Percentiles rank a stretch among this genome's conserved stretches.
Conservation (phyloP, 176 grass and related monocot genomes). For the Lolium multiflorum region DNA sequence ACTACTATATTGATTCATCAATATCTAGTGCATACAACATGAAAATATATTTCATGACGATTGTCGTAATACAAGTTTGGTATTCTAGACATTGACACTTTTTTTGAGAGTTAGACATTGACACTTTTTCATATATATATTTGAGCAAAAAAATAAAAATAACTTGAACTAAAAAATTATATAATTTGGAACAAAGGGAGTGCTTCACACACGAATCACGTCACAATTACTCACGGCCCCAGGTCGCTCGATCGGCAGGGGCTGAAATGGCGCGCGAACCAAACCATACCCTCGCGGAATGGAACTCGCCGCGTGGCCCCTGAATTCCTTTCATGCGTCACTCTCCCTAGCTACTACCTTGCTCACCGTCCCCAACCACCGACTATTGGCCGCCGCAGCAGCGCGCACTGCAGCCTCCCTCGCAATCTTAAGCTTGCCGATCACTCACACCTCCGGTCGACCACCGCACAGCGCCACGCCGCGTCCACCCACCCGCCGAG, state of each 20-base stretch:
- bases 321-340: constrained; percentile 30
- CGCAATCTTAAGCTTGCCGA: constrained; percentile 27
- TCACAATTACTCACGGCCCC: not conserved
- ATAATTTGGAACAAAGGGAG: too few relatives aligned
- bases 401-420: not conserved
- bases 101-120: too few relatives aligned
- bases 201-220: not conserved
- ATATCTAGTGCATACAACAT: too few relatives aligned
- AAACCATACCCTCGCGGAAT: not conserved
- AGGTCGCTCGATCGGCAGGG: not conserved
- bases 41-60: too few relatives aligned
- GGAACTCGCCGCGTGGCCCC: constrained; percentile 30
- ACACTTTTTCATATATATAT: too few relatives aligned
- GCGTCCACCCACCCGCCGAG: not conserved
- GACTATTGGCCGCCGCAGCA: constrained; percentile 24
- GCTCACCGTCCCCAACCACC: constrained; percentile 47
- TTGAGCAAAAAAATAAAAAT: too few relatives aligned
- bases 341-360: constrained; percentile 23
- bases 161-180: too few relatives aligned
- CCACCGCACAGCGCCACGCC: not conserved
- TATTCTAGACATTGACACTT: too few relatives aligned
- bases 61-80: too few relatives aligned
- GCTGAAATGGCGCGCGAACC: not conserved
- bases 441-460: constrained; percentile 25
- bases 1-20: too few relatives aligned